Percentiles rank a stretch among this genome's conserved stretches.
Evolutionary conservation across 108 stramenopile species (phyloP).

Genomic region (Skeletonema menzelii): DNA sequence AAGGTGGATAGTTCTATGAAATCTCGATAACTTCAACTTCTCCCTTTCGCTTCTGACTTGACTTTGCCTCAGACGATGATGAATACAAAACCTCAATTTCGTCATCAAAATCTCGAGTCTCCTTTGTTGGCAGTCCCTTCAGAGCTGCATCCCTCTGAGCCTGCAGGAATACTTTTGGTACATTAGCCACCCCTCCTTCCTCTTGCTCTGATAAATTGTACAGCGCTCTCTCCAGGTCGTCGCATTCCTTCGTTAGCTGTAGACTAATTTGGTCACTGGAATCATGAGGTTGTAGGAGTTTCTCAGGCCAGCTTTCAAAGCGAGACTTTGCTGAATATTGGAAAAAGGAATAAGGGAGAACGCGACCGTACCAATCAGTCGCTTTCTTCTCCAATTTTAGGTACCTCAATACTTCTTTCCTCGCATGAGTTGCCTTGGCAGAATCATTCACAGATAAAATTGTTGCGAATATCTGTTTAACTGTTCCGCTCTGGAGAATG

Average conservation of each 20-base stretch:
- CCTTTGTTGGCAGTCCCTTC: conserved; percentile 27
- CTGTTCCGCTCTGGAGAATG: conserved; percentile 17
- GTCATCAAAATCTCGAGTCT: conserved; percentile 11
- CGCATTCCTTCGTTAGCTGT: conserved; percentile 17
- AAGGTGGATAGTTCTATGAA: not conserved
- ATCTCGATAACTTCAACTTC: conserved; percentile 22
- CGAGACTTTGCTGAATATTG: conserved; percentile 21
- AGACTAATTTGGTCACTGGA: not conserved
- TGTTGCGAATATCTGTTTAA: conserved; percentile 6
- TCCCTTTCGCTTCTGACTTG: not conserved
- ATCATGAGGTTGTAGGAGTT: conserved; percentile 7
- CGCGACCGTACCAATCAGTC: conserved; percentile 63
- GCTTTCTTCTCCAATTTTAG: conserved; percentile 56
- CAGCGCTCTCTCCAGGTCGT: conserved; percentile 36
- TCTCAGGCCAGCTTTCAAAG: conserved; percentile 33
- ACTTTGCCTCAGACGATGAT: not conserved
- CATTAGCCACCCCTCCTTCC: conserved; percentile 38
- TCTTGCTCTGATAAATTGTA: conserved; percentile 47
- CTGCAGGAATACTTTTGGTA: conserved; percentile 38
- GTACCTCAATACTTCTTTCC: conserved; percentile 36
- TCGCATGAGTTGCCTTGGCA: conserved; percentile 9
- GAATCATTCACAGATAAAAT: conserved; percentile 2
- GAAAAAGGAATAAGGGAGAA: conserved; percentile 47
- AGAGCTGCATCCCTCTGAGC: conserved; percentile 35
- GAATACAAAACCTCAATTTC: conserved; percentile 30